A percentile compares a stretch with the other conserved stretches of the same genome.
Conservation (phyloP, 2,329 filamentous ascomycete genomes). For the Bretziella fagacearum region DNA sequence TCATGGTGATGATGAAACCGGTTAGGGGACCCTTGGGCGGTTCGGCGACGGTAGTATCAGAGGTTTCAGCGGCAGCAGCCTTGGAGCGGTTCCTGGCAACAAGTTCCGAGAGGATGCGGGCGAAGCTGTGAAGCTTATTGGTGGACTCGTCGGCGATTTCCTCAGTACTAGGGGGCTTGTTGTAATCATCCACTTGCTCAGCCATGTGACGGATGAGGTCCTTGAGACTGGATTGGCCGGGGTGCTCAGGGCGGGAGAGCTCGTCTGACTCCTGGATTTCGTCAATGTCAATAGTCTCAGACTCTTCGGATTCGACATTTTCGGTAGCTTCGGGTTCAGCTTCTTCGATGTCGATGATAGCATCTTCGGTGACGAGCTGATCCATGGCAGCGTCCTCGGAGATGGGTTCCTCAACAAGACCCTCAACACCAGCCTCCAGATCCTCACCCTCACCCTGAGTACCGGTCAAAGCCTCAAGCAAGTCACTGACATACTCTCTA, state of each 20-base stretch:
- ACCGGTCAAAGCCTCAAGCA: slow-evolving; percentile 32
- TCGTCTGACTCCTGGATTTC: not conserved
- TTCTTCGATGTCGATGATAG: not conserved
- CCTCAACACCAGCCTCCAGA: slow-evolving; percentile 1
- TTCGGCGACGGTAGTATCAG: not conserved
- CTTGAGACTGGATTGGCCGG: slow-evolving; percentile 21
- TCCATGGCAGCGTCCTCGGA: not conserved
- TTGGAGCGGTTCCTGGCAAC: slow-evolving; percentile 19
- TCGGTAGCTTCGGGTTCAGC: not conserved
- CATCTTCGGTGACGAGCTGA: not conserved
- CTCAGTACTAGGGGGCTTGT: slow-evolving; percentile 15
- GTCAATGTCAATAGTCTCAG: not conserved
- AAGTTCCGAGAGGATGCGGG: slow-evolving; percentile 33
- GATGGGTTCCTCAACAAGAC: not conserved
- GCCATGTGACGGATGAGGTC: slow-evolving; percentile 37
- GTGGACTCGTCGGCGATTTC: slow-evolving; percentile 17
- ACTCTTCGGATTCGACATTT: not conserved
- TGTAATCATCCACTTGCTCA: slow-evolving; percentile 24
- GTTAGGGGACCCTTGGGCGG: slow-evolving; percentile 29
- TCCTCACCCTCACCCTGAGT: slow-evolving; percentile 14
- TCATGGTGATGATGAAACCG: slow-evolving; percentile 54
- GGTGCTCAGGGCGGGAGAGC: slow-evolving; percentile 11
- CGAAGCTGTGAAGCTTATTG: slow-evolving; percentile 31
- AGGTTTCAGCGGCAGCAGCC: not conserved
- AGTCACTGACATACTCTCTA: slow-evolving; percentile 31